Base-by-base conservation (phyloP, 1,284 basidiomycete genomes). In the Heterobasidion parviporum region DNA sequence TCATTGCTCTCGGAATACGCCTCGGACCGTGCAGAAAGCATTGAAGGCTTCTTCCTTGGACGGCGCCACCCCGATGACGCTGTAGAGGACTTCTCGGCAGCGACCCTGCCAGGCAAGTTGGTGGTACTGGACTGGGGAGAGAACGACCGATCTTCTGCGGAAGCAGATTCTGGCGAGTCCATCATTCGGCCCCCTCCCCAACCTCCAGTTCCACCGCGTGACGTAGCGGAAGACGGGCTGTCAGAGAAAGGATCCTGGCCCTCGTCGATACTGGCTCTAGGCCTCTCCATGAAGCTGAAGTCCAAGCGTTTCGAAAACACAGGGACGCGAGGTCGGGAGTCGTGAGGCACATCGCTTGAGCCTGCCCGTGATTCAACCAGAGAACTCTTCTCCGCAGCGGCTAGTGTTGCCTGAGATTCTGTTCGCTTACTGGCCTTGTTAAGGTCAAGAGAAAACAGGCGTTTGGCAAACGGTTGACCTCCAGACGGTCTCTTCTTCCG, bases 401-500 rank as follows among this genome's bases (percentile, higher is more conserved):
- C 38, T n/a, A 41, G n/a, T 41, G 10, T 41, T 26, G 26, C 26
- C 50, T 35, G 20, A 35, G 20, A 38, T 49, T 16, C 18, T 16
- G 18, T 32, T 32, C 20, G 47, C 14, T 32, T 15, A 26, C 26
- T 38, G 12, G 35, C 33, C 3, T 54, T 49, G 4, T 15, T 38
- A 16, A 41, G 34, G 14, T 44, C 16, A 5, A 16, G 15, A 6
- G 72, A 73, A 58, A 71, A 68, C 7, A 72, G 60, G 4, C 69
- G 67, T 56, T 66, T 62, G 7, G 67, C 65, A 7, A 63, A 57
- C 12, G 68, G 70, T 50, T 68, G 63, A 26, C 65, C 61, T 3
- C 66, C 67, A 16, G 65, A 61, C 15, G 71, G 68, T 47, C 67
- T 68, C 62, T 70, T 72, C 53, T 58, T 45, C 48, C 26, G 12